Base-by-base conservation (phyloP, 1,284 basidiomycete species). In the Cutaneotrichosporon dermatis region DNA sequence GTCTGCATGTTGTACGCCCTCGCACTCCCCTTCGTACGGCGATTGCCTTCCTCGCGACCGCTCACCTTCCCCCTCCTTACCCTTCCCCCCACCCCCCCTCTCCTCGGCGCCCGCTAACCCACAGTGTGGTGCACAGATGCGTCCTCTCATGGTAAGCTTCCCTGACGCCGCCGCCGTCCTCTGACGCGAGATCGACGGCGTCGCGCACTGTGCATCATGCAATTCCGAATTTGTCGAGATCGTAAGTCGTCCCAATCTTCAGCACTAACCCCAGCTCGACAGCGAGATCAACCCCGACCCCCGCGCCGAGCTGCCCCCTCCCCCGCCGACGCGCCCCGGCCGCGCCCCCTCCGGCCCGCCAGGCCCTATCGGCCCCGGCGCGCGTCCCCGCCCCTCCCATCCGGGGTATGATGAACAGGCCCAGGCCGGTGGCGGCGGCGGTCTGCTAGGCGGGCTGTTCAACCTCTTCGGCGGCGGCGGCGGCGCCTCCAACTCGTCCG, bases 171-270 rank as follows among this genome's bases (percentile, higher is more conserved):
- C 39, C 39, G 12, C 12, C 39, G 39, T 12, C 12, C 6, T 16
- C 45, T 57, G 7, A 64, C 54, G 7, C 41, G 16, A 73, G 73
- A 56, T 68, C 39, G 54, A 72, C 51, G 63, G 64, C 4, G 63
- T 70, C 0, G 55, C 66, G 1, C 71, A 73, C 48, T 76, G 75
- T 53, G 75, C 74, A 12, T 72, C 71, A 4, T 76, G 75, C 51
- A 60, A 72, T 40, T 67, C 70, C 34, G 75, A 76, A 45, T 76
- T 76, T 56, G 61, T 76, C 10, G 75, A 76, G 55, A 75, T 75
- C 36, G 75, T 76, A 42, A 50, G 71, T 61, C 25, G n/a, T 12
- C 0, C 2, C 10, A 13, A 46, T 4, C 9, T 41, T 12, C 11
- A 2, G 16, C 11, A 34, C 59, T 55, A 11, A 58, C 56, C 6